Evolutionary conservation across 805 yeast genomes (phyloP), one percentile per base, ranked within the genome.

Genomic region (Suhomyces sp.): DNA sequence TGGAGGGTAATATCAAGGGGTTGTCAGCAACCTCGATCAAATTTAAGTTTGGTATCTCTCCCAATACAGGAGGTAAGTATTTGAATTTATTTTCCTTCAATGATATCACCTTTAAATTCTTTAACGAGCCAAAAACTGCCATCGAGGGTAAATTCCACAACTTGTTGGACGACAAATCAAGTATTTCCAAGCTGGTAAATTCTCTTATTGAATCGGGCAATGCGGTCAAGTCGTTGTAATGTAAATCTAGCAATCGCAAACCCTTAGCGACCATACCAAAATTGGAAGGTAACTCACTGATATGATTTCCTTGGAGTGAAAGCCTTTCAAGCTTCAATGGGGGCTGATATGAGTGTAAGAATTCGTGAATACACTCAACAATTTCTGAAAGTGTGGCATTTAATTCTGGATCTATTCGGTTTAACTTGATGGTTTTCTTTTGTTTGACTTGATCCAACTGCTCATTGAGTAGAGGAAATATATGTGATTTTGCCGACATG

Each of bases 241-340:
- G 87, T 46, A 89, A 67, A 65, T 88, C 93, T 52, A 89, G 68
- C 56, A 84, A 86, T 51, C 81, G 73, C 49, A 88, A 68, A 44
- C 73, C 68, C 12, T 44, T 49, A n/a, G 74, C 59, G 53, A 87
- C 60, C 7, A 70, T 64, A 5, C 67, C 55, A 61, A 86, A 76
- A 47, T 71, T 74, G 1, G 66, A 60, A 0, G 90, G 88, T 13
- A 87, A 64, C 2, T 66, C 63, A 0, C 67, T 57, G 12, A 87
- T 62, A 27, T 68, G 65, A 63, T 86, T 87, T 50, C 74, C 74
- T 51, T 84, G 81, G 19, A 87, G 61, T 2, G 84, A 79, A 8
- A 87, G 68, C 59, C 84, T 77, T 52, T 79, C 81, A 5, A 80
- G 38, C 23, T 49, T 54, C 29, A 58, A 38, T 6, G 61, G 57